Conservation (phyloP, 1,284 basidiomycete species). For the Irpex sp. region DNA sequence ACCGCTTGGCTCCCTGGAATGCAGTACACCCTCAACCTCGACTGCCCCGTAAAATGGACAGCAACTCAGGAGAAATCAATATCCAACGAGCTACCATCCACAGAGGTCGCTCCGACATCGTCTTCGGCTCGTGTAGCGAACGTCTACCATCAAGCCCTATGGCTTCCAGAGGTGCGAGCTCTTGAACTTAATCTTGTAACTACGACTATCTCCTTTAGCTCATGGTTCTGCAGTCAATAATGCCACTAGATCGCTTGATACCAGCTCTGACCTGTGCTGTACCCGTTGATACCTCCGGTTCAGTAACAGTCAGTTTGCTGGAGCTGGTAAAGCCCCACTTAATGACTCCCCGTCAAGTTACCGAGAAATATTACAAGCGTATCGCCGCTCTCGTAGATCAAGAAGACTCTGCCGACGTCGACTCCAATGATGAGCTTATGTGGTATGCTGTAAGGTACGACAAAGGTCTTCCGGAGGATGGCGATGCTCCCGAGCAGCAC, state of each 20-base stretch:
- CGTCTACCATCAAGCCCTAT: conserved; percentile 70
- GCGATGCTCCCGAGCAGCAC: conserved; percentile 18
- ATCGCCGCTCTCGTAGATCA: conserved; percentile 56
- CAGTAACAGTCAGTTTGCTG: conserved; percentile 40
- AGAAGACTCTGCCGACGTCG: conserved; percentile 43
- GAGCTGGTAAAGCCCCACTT: conserved; percentile 53
- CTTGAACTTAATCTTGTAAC: neutral
- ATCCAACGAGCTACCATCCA: conserved; percentile 19
- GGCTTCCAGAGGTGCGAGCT: conserved; percentile 61
- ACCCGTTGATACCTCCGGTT: conserved; percentile 32
- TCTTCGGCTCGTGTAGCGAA: conserved; percentile 20
- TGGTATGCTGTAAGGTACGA: conserved; percentile 65
- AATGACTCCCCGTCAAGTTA: conserved; percentile 49
- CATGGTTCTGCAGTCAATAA: conserved; percentile 50
- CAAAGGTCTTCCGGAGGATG: conserved; percentile 35
- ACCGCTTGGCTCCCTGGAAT: neutral
- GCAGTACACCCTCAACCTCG: conserved; percentile 16
- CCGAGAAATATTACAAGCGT: conserved; percentile 61
- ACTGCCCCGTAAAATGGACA: conserved; percentile 28
- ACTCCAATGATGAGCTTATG: conserved; percentile 66
- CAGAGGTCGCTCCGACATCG: conserved; percentile 12
- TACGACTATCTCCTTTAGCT: neutral
- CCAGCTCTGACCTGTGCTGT: conserved; percentile 42
- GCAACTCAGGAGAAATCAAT: conserved; percentile 26
- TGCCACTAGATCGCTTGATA: conserved; percentile 55